Conservation (phyloP, 2,329 filamentous ascomycete species). For the Paecilomyces dactylethromorphus region DNA sequence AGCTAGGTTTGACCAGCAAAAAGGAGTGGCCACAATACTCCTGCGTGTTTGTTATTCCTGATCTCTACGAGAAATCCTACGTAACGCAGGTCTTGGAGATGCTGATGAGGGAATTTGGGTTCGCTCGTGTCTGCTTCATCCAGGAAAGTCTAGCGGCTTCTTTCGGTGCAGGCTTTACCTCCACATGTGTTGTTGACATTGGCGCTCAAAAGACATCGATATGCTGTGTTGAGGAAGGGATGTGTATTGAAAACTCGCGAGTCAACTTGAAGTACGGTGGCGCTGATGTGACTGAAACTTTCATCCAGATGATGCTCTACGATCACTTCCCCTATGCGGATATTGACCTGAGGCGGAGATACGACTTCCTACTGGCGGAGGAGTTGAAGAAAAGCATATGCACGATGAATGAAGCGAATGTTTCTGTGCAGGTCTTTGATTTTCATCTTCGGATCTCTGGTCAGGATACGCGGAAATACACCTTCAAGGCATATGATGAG, state of each 20-base stretch:
- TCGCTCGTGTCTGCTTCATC: constrained; percentile 84
- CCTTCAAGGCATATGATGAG: constrained; percentile 96
- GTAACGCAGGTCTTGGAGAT: constrained; percentile 79
- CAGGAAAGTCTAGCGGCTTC: constrained; percentile 94
- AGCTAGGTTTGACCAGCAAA: constrained; percentile 70
- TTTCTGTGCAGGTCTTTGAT: constrained; percentile 80
- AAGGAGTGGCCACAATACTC: constrained; percentile 85
- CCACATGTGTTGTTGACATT: constrained; percentile 90
- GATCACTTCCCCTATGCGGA: constrained; percentile 94
- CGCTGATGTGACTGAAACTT: constrained; percentile 85
- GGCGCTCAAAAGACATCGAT: constrained; percentile 97
- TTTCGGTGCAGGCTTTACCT: constrained; percentile 90
- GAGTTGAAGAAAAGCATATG: constrained; percentile 92
- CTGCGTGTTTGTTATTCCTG: constrained; percentile 94
- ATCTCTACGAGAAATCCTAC: constrained; percentile 91
- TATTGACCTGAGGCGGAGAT: constrained; percentile 82
- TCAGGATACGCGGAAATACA: constrained; percentile 84
- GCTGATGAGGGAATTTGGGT: constrained; percentile 82
- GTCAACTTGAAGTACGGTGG: constrained; percentile 94
- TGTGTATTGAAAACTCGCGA: constrained; percentile 88
- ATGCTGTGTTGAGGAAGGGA: constrained; percentile 92
- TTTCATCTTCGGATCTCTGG: constrained; percentile 87
- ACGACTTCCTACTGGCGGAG: constrained; percentile 89
- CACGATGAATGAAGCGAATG: constrained; percentile 82
- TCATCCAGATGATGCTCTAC: constrained; percentile 96